These are phyloP conservation scores for Thermothielavioides terrestris DNA, from an alignment of 495 filamentous ascomycete genomes.

Conservation along the genomic window DNA sequence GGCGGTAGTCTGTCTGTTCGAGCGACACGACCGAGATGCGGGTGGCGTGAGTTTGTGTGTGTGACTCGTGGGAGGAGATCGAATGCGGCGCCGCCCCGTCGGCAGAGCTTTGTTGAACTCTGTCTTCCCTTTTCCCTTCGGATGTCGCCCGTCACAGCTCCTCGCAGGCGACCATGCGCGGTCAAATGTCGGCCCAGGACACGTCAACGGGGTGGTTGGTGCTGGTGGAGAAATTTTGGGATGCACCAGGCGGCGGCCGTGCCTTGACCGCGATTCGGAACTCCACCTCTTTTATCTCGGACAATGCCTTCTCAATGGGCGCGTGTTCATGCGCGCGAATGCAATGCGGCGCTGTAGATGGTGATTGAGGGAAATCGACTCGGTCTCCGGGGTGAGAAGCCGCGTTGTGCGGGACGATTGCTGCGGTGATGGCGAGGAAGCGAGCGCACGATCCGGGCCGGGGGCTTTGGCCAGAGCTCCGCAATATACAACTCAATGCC, in stretches of 20 bases:
- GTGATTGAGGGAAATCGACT: conserved; percentile 1
- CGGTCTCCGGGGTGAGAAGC: background rate
- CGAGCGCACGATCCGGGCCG: background rate
- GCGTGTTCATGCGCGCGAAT: background rate
- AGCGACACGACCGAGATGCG: conserved; percentile 4
- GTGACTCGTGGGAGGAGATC: background rate
- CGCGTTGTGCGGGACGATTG: conserved; percentile 13
- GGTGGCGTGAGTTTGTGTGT: background rate
- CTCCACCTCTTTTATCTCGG: conserved; percentile 2
- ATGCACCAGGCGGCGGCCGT: too few relatives aligned
- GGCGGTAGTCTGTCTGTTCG: background rate
- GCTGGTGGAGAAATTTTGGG: conserved; percentile 5
- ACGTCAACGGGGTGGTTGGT: conserved; percentile 7
- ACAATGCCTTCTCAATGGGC: background rate
- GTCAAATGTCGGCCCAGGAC: too few relatives aligned
- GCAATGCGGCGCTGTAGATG: background rate
- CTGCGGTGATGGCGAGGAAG: conserved; percentile 18
- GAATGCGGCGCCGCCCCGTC: background rate
- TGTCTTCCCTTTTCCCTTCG: background rate
- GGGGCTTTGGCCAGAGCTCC: conserved; percentile 12
- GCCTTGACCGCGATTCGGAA: background rate
- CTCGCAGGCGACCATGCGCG: background rate
- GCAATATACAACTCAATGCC: conserved; percentile 30
- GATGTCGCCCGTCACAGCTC: background rate
- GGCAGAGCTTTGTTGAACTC: background rate